These are phyloP conservation scores for Erythrophleum ivorense DNA, from an alignment of 331 rosid genomes.

Conservation along the genomic window DNA sequence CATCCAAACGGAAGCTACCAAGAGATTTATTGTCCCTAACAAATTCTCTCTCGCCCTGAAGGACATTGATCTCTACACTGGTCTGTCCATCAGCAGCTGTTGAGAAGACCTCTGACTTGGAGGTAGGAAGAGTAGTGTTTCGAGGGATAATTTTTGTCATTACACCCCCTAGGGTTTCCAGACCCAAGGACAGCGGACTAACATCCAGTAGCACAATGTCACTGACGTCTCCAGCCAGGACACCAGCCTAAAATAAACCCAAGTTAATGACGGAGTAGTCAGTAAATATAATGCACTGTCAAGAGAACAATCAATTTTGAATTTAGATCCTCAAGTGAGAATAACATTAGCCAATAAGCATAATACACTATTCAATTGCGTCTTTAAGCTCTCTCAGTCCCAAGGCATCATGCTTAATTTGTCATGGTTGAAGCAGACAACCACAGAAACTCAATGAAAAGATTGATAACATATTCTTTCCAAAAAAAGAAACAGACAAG, in stretches of 20 bases:
- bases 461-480: background rate
- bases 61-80: conserved; percentile 67
- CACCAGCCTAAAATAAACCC: conserved; percentile 55
- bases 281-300: background rate
- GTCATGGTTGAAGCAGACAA: background rate
- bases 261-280: background rate
- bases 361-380: background rate
- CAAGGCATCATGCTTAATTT: background rate
- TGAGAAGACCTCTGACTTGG: conserved; percentile 73
- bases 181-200: conserved; percentile 59
- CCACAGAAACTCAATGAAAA: background rate
- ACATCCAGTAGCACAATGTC: conserved; percentile 72
- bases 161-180: conserved; percentile 73
- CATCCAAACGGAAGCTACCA: conserved; percentile 73
- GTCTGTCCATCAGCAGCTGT: conserved; percentile 78
- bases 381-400: background rate
- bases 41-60: conserved; percentile 71
- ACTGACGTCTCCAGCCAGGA: conserved; percentile 67
- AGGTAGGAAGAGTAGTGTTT: conserved; percentile 72
- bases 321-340: background rate
- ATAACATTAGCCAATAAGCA: background rate
- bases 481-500: background rate
- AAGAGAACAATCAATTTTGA: conserved; percentile 8
- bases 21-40: conserved; percentile 72
- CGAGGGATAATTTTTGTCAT: conserved; percentile 72